Evolutionary conservation across 1,139 yeast genomes (phyloP).

Genomic region (Lodderomyces metapsilosis): DNA sequence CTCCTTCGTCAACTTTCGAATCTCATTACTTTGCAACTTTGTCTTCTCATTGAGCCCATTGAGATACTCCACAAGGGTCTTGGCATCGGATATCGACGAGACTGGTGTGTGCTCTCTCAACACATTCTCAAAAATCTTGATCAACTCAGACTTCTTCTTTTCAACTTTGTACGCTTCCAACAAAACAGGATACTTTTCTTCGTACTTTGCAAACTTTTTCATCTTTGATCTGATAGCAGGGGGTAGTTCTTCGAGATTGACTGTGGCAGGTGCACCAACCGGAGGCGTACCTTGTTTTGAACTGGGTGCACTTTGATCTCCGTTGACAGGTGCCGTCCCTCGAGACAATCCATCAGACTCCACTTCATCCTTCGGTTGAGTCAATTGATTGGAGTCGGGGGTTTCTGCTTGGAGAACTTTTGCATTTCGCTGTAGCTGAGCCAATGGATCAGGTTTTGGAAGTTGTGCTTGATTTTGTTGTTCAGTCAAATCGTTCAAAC

Average conservation of each 20-base stretch:
- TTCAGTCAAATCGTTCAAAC: slow-evolving; percentile 31
- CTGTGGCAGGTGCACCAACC: slow-evolving; percentile 15
- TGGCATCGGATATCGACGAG: slow-evolving; percentile 69
- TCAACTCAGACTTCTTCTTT: slow-evolving; percentile 62
- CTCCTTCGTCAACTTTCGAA: slow-evolving; percentile 29
- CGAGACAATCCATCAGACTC: slow-evolving; percentile 8
- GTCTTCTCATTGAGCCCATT: slow-evolving; percentile 62
- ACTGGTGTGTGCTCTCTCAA: slow-evolving; percentile 81
- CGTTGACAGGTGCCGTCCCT: slow-evolving; percentile 7
- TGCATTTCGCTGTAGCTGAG: slow-evolving; percentile 35
- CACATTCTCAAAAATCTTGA: slow-evolving; percentile 66
- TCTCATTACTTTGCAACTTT: slow-evolving; percentile 54
- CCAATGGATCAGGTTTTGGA: slow-evolving; percentile 21
- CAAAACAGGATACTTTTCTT: slow-evolving; percentile 80
- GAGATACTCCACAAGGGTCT: slow-evolving; percentile 66
- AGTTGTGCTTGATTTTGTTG: slow-evolving; percentile 10
- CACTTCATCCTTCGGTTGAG: slow-evolving; percentile 47
- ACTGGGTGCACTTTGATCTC: neutral
- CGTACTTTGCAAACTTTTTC: slow-evolving; percentile 81
- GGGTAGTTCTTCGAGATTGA: slow-evolving; percentile 41
- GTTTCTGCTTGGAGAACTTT: slow-evolving; percentile 36
- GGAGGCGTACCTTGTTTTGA: neutral
- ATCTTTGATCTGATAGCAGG: slow-evolving; percentile 59
- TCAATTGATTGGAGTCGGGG: slow-evolving; percentile 43
- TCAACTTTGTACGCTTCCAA: slow-evolving; percentile 83